These are phyloP conservation scores for Yamadazyma diospyri DNA, from an alignment of 1,139 yeast species.

Conservation along the genomic window DNA sequence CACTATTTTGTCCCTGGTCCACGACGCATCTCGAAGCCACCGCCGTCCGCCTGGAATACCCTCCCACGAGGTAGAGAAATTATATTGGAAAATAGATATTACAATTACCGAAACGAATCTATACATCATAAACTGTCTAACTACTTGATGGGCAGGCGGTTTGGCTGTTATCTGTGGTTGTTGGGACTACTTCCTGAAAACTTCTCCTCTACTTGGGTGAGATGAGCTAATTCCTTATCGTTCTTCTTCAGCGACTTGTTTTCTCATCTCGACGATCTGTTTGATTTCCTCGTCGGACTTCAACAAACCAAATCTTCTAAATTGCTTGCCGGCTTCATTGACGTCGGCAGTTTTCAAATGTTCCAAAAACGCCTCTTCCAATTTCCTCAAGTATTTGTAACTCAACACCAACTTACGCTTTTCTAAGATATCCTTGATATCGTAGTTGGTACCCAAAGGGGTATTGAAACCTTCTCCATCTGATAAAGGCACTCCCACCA, in stretches of 20 bases:
- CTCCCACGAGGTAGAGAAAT: no score
- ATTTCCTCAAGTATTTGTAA: constrained; percentile 51
- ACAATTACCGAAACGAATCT: no score
- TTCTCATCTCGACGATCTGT: constrained; percentile 38
- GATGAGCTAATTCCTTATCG: no score
- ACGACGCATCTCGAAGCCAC: no score
- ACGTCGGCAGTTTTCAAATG: constrained; percentile 29
- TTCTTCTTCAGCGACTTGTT: not conserved
- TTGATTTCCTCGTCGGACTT: constrained; percentile 42
- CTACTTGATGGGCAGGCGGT: no score
- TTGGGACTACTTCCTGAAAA: no score
- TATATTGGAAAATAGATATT: no score
- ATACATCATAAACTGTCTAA: no score
- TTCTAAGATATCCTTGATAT: constrained; percentile 25
- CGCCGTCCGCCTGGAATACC: no score
- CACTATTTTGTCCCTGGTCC: no score
- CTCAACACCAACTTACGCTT: constrained; percentile 43
- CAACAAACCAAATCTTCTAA: constrained; percentile 62
- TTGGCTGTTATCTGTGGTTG: no score
- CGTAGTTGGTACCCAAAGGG: constrained; percentile 36
- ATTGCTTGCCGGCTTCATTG: constrained; percentile 43
- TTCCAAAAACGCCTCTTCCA: constrained; percentile 45
- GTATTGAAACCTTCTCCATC: constrained; percentile 83
- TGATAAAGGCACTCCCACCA: constrained; percentile 60
- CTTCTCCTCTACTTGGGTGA: no score